Evolutionary conservation across 495 filamentous ascomycete genomes (phyloP).

Genomic region (Hypoxylon trugodes): DNA sequence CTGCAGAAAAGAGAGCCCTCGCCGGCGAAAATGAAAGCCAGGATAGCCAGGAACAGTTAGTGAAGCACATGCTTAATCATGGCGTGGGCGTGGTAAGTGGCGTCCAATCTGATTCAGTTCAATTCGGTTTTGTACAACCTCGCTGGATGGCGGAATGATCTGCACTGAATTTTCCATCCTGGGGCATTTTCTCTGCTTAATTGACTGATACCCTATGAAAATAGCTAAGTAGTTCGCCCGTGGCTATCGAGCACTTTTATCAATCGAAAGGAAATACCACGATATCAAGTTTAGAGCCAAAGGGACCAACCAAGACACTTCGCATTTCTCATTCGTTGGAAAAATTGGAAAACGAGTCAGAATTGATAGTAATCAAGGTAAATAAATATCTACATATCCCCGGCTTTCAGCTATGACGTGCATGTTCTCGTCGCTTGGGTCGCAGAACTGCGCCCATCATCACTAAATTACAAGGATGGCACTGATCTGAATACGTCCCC

Average conservation of each 20-base stretch:
- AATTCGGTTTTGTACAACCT: background rate
- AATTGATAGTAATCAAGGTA: slow-evolving; percentile 4
- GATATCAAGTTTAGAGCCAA: background rate
- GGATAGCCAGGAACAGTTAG: slow-evolving; percentile 39
- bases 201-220: background rate
- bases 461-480: slow-evolving; percentile 40
- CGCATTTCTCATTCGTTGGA: background rate
- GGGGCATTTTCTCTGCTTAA: background rate
- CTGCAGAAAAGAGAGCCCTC: slow-evolving; percentile 23
- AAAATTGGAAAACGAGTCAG: background rate
- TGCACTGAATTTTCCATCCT: background rate
- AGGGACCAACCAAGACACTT: slow-evolving; percentile 7
- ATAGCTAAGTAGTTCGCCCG: slow-evolving; percentile 21
- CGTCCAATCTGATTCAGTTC: background rate
- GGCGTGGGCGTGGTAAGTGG: slow-evolving; percentile 44
- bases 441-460: slow-evolving; percentile 5
- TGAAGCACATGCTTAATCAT: slow-evolving; percentile 29
- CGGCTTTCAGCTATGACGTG: slow-evolving; percentile 27
- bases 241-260: slow-evolving; percentile 1
- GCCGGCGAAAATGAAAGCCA: slow-evolving; percentile 38
- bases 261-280: background rate
- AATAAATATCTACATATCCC: too few relatives aligned
- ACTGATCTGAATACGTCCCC: slow-evolving; percentile 40
- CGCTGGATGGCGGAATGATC: slow-evolving; percentile 17
- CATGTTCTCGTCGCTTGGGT: slow-evolving; percentile 6